Evolutionary conservation across 805 yeast species (phyloP).

Genomic region (Metschnikowia baotianmanensis): DNA sequence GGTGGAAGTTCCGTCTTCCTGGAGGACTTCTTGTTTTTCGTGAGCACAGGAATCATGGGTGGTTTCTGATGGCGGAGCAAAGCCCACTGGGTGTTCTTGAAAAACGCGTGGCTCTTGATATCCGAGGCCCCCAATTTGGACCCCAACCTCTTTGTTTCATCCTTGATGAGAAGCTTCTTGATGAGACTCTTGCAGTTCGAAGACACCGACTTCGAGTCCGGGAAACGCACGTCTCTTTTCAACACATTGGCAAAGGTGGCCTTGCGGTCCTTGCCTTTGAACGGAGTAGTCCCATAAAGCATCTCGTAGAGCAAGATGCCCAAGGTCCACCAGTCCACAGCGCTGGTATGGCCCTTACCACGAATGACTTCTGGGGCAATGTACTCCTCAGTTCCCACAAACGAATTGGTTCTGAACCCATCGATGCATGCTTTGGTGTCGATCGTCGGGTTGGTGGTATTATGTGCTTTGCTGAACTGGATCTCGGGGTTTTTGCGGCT

Average conservation of each 20-base stretch:
- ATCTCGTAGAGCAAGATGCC: slow-evolving; percentile 92
- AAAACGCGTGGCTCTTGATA: slow-evolving; percentile 85
- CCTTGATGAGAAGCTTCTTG: slow-evolving; percentile 79
- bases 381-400: slow-evolving; percentile 98
- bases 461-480: slow-evolving; percentile 35
- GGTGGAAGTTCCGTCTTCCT: slow-evolving; percentile 34
- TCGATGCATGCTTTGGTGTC: slow-evolving; percentile 96
- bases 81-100: slow-evolving; percentile 95
- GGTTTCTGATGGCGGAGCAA: slow-evolving; percentile 88
- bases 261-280: slow-evolving; percentile 86
- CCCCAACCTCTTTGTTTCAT: slow-evolving; percentile 85
- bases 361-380: slow-evolving; percentile 98
- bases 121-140: slow-evolving; percentile 95
- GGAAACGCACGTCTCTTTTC: slow-evolving; percentile 78
- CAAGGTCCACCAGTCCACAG: slow-evolving; percentile 99
- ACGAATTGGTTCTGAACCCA: slow-evolving; percentile 94
- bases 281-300: slow-evolving; percentile 95
- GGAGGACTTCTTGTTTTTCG: slow-evolving; percentile 27
- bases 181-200: slow-evolving; percentile 77
- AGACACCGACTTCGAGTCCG: slow-evolving; percentile 64
- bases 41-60: slow-evolving; percentile 87
- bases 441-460: slow-evolving; percentile 55
- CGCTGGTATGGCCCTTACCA: slow-evolving; percentile 96
- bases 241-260: slow-evolving; percentile 86
- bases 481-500: slow-evolving; percentile 75